Conservation (phyloP, 345 rosid genomes). For the Sisymbrium irio region DNA sequence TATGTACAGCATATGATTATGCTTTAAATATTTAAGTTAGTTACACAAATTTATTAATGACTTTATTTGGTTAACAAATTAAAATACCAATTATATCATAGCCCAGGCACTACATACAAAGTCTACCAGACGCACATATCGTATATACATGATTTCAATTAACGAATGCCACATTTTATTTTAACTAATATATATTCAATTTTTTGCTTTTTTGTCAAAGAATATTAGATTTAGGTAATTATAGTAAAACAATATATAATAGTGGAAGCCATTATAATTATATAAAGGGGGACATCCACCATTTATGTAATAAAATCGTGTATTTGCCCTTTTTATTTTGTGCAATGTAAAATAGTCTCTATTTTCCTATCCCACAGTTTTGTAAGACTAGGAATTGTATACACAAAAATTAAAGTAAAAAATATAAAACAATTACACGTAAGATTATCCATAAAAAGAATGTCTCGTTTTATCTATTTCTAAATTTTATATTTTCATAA, state of each 20-base stretch:
- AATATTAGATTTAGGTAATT: not conserved
- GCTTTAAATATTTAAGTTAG: not conserved
- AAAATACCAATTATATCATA: not conserved
- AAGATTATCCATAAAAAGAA: not conserved
- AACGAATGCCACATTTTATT: not conserved
- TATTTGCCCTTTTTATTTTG: not conserved
- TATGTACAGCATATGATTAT: not conserved
- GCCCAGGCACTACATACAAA: not conserved
- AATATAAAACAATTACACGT: not conserved
- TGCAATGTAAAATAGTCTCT: not conserved
- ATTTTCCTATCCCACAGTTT: not conserved
- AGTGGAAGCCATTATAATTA: not conserved
- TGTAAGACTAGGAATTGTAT: not conserved
- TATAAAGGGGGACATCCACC: not conserved
- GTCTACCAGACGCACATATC: not conserved
- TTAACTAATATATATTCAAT: not conserved
- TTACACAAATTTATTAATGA: not conserved
- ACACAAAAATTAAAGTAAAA: not conserved
- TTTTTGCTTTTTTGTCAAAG: not conserved
- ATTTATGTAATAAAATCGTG: not conserved
- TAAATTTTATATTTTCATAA: not conserved
- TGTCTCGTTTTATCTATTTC: not conserved
- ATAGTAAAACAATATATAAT: not conserved
- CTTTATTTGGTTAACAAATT: not conserved
- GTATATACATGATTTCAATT: not conserved